phyloP scores from a whole-genome alignment of 192 early-diverging fungal genomes.

The Phycomyces nitens region DNA sequence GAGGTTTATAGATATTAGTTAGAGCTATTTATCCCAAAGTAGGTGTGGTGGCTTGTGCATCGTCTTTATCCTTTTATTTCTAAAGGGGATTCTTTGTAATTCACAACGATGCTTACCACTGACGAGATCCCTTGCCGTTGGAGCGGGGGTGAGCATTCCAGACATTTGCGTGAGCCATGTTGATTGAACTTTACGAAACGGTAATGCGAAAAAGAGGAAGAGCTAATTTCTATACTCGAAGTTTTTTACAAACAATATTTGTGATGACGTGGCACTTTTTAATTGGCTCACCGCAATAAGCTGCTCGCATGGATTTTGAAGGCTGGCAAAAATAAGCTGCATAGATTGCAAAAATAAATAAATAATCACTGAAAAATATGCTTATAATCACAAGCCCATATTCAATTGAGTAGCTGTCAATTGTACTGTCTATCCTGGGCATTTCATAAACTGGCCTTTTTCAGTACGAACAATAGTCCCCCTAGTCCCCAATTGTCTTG shows the following conservation, averaged over 20 bases:
- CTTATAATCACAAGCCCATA: too few relatives aligned
- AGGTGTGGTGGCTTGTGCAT: too few relatives aligned
- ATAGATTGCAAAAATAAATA: too few relatives aligned
- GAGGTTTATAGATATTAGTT: too few relatives aligned
- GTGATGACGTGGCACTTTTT: slow-evolving; percentile 9
- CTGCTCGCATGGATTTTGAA: neutral
- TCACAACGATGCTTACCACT: slow-evolving; percentile 63
- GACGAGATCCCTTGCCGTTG: slow-evolving; percentile 98
- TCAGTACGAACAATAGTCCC: too few relatives aligned
- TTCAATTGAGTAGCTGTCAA: too few relatives aligned
- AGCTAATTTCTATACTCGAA: neutral
- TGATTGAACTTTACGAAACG: slow-evolving; percentile 28
- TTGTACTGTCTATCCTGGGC: too few relatives aligned
- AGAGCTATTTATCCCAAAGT: too few relatives aligned
- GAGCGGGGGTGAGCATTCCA: slow-evolving; percentile 97
- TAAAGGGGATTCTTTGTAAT: too few relatives aligned
- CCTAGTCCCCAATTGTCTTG: neutral
- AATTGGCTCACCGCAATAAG: neutral
- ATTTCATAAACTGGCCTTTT: neutral
- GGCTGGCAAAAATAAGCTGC: neutral
- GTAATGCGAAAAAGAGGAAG: neutral
- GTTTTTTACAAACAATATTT: neutral
- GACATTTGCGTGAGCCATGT: slow-evolving; percentile 95
- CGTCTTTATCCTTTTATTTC: too few relatives aligned
- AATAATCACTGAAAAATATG: too few relatives aligned